phyloP scores from a whole-genome alignment of 345 rosid genomes.

The Pseudoturritis turrita region DNA sequence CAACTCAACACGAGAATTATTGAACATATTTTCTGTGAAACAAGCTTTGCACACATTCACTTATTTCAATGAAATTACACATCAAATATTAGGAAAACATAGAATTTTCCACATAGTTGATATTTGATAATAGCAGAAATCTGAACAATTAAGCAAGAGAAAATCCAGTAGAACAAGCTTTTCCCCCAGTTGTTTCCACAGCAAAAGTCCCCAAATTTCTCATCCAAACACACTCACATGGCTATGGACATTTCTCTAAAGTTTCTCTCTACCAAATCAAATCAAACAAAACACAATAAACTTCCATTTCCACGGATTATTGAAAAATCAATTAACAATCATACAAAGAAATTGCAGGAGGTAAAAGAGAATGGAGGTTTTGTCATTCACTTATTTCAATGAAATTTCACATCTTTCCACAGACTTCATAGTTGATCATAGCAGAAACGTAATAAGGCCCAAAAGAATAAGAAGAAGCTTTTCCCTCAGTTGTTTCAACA shows the following conservation, averaged over 20 bases:
- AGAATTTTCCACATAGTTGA: background rate
- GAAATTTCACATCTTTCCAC: background rate
- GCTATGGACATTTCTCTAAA: background rate
- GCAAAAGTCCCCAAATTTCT: background rate
- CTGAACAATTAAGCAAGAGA: background rate
- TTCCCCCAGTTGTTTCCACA: background rate
- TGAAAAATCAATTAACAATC: background rate
- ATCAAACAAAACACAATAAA: background rate
- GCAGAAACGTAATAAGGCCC: too few species aligned
- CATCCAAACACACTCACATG: background rate
- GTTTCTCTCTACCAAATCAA: background rate
- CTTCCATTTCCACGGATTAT: background rate
- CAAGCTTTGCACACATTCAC: constrained; percentile 7
- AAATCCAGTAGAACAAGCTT: background rate
- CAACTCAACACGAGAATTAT: background rate
- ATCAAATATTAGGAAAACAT: background rate
- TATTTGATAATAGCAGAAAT: background rate
- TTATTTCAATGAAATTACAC: background rate
- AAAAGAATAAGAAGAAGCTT: background rate
- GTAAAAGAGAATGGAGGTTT: too few species aligned
- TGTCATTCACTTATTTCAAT: background rate
- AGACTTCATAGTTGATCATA: background rate
- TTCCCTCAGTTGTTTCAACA: background rate
- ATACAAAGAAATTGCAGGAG: too few species aligned
- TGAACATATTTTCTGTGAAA: background rate